Evolutionary conservation across 2,329 filamentous ascomycete species (phyloP), one percentile per base, ranked within the genome.

Genomic region (Emydomyces testavorans): DNA sequence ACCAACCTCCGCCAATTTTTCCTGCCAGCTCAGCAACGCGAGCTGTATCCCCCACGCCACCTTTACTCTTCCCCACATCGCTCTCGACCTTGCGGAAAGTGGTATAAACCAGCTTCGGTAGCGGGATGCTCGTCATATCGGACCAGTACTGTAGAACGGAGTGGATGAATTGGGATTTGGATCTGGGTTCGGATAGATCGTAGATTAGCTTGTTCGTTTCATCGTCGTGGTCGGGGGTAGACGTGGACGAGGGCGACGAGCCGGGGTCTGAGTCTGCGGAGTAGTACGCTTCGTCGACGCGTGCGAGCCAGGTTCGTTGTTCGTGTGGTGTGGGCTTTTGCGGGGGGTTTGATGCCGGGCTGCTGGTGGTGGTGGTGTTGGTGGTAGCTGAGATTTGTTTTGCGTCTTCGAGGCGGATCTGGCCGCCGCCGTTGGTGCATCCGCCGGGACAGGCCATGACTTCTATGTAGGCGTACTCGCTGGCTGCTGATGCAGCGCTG

Each of bases 381-480:
- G 24, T 13, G 48, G 58, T 26, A n/a, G 21, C 41, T 38, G 52
- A 52, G 13, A 52, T 56, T 40, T 64, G 60, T 35, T 60, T 57
- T 15, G 84, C 78, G 62, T 96, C 92, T 46, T 87, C 85, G 21
- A 86, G 78, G 61, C 94, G 94, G 62, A 98, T 82, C 70, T 98
- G 92, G 0, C 92, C 92, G 31, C 92, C 92, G 1, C 92, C 92
- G 58, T 98, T 98, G 47, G 92, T 98, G 69, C 92, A 98, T 2
- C 92, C 92, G n/a, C 92, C 92, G 0, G 92, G 92, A 65, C 92
- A 98, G 11, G 92, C 92, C 92, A 98, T 98, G 50, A 98, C 92
- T 67, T 98, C 92, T 23, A 96, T 85, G 65, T 94, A 96, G n/a
- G 83, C 77, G 63, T 89, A 89, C 29, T 94, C 86, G 11, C 59